A percentile compares a stretch with the other conserved stretches of the same genome.
Conservation (phyloP, 345 rosid genomes). For the Nephelium lappaceum region DNA sequence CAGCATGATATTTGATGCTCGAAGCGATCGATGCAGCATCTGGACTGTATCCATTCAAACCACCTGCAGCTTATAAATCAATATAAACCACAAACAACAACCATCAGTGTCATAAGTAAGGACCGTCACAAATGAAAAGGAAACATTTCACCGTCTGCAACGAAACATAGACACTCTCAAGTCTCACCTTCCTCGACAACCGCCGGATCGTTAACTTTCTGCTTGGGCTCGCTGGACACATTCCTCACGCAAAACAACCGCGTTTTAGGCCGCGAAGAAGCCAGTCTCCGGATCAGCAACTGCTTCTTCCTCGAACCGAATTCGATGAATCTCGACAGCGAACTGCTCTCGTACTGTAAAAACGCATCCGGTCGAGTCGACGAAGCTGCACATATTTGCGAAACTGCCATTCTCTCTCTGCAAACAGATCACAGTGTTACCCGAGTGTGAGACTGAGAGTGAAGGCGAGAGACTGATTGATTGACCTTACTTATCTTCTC, state of each 20-base stretch:
- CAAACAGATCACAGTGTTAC: neutral
- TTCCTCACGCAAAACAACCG: slow-evolving; percentile 32
- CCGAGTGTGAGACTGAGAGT: neutral
- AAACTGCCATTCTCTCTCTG: slow-evolving; percentile 19
- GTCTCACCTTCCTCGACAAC: slow-evolving; percentile 42
- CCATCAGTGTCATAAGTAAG: neutral
- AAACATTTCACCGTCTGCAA: neutral
- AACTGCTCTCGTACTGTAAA: slow-evolving; percentile 2
- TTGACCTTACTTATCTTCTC: neutral
- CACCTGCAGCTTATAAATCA: slow-evolving; percentile 33
- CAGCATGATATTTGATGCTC: slow-evolving; percentile 69
- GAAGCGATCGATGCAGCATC: slow-evolving; percentile 64
- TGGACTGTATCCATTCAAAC: slow-evolving; percentile 32
- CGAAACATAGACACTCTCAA: neutral
- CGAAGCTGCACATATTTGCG: slow-evolving; percentile 21
- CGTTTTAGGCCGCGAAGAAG: slow-evolving; percentile 7
- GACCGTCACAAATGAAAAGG: neutral
- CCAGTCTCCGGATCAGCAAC: slow-evolving; percentile 32
- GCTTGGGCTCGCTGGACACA: slow-evolving; percentile 41
- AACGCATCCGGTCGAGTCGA: slow-evolving; percentile 16
- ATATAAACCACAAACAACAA: slow-evolving; percentile 7
- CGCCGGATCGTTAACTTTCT: slow-evolving; percentile 31
- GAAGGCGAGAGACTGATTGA: neutral
- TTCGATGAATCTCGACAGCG: slow-evolving; percentile 38
- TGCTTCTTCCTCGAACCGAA: slow-evolving; percentile 31